Percentiles rank a stretch among this genome's conserved stretches.
Evolutionary conservation across 306 rosid species (phyloP).

Genomic region (Ormosia emarginata): DNA sequence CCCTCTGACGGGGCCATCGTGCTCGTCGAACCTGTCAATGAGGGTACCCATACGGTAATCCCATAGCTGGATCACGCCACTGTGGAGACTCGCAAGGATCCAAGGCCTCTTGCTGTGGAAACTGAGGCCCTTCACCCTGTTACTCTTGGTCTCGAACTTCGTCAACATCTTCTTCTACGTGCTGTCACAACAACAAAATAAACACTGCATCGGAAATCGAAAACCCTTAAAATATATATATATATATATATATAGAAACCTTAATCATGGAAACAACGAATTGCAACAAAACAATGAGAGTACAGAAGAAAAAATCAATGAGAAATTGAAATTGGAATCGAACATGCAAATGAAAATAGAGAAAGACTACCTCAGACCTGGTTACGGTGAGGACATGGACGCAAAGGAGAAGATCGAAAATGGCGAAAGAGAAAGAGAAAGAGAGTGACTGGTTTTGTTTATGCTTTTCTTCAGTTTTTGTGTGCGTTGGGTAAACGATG

Average conservation of each 20-base stretch:
- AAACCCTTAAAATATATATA: background rate
- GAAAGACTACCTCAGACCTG: no score
- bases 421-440: background rate
- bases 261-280: no score
- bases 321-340: background rate
- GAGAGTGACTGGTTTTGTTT: background rate
- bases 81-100: slow-evolving; percentile 98
- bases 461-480: no score
- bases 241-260: no score
- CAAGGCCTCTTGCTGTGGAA: slow-evolving; percentile 93
- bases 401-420: no score
- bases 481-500: no score
- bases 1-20: slow-evolving; percentile 96
- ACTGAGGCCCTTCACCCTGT: slow-evolving; percentile 94
- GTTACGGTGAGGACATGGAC: no score
- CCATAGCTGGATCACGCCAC: slow-evolving; percentile 98
- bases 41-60: slow-evolving; percentile 99
- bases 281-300: no score
- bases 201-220: background rate
- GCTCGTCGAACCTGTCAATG: slow-evolving; percentile 92
- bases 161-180: slow-evolving; percentile 52
- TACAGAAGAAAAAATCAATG: no score
- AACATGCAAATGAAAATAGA: no score
- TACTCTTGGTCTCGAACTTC: slow-evolving; percentile 96
- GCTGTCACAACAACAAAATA: background rate